phyloP scores from a whole-genome alignment of 2,329 filamentous ascomycete genomes.

The Aspergillus texensis region DNA sequence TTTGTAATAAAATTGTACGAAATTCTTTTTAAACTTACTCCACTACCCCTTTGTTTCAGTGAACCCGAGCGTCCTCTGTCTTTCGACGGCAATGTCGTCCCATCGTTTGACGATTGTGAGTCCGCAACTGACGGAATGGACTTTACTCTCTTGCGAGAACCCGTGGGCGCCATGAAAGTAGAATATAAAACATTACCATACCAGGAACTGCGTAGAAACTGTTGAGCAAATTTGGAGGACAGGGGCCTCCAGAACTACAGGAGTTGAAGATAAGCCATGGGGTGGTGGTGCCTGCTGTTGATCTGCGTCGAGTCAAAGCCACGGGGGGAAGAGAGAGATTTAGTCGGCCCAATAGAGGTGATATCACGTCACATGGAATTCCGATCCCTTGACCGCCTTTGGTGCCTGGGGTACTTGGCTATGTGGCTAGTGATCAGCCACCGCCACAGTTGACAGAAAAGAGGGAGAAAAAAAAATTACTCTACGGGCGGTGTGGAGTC shows the following conservation, averaged over 20 bases:
- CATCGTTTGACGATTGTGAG: conserved; percentile 30
- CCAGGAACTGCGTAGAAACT: background rate
- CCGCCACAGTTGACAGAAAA: conserved; percentile 19
- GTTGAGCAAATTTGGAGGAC: conserved; percentile 3
- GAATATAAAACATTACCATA: conserved; percentile 38
- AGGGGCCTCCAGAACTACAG: conserved; percentile 11
- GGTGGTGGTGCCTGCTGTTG: background rate
- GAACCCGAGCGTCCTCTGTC: conserved; percentile 29
- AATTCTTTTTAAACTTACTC: conserved; percentile 30
- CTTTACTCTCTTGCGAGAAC: conserved; percentile 49
- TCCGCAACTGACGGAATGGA: conserved; percentile 39
- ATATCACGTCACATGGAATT: conserved; percentile 40
- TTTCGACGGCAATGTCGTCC: conserved; percentile 18
- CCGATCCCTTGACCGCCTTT: conserved; percentile 24
- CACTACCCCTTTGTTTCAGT: conserved; percentile 28
- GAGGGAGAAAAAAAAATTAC: conserved; percentile 21
- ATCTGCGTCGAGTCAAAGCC: background rate
- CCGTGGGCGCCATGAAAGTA: conserved; percentile 42
- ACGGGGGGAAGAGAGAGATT: background rate
- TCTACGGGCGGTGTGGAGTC: conserved; percentile 17
- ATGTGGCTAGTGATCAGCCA: conserved; percentile 17
- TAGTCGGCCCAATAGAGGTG: conserved; percentile 17
- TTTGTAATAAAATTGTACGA: conserved; percentile 7
- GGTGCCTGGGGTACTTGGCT: conserved; percentile 23
- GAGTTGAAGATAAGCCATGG: conserved; percentile 9